Evolutionary conservation across 768 basidiomycete genomes (phyloP).

Genomic region (Suillus decipiens): DNA sequence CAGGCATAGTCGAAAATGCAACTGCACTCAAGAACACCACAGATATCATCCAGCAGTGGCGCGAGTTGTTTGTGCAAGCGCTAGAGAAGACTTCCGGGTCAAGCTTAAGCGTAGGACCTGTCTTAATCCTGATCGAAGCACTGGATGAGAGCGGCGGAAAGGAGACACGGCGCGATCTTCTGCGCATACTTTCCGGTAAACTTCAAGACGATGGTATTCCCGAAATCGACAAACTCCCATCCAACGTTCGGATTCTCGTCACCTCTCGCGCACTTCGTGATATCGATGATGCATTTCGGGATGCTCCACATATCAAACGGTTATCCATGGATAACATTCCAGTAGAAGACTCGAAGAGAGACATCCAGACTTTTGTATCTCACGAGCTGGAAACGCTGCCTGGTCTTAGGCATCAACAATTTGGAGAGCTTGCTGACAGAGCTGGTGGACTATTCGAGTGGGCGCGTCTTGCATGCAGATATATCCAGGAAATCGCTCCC

Average conservation of each 20-base stretch:
- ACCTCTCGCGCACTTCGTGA: constrained; percentile 15
- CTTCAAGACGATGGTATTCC: not conserved
- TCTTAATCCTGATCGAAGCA: constrained; percentile 29
- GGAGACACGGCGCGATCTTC: constrained; percentile 20
- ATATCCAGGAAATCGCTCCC: not conserved
- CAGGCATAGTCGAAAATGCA: not conserved
- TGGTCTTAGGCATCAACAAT: not conserved
- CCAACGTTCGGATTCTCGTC: constrained; percentile 14
- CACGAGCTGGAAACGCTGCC: not conserved
- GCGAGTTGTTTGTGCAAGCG: constrained; percentile 20
- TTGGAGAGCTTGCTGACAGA: not conserved
- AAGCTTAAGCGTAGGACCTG: constrained; percentile 17
- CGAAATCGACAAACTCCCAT: constrained; percentile 3
- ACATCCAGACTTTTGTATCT: constrained; percentile 2
- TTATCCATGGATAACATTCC: constrained; percentile 4
- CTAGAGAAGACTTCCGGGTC: not conserved
- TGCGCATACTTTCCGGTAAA: constrained; percentile 18
- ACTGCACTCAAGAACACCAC: not conserved
- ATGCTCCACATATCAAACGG: not conserved
- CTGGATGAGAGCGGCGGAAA: constrained; percentile 18
- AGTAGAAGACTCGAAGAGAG: not conserved
- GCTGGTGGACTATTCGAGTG: constrained; percentile 13
- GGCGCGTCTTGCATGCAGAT: constrained; percentile 13
- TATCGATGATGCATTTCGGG: not conserved
- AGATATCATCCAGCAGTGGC: constrained; percentile 17